phyloP scores from a whole-genome alignment of 306 rosid genomes.

The Vachellia collinsii region DNA sequence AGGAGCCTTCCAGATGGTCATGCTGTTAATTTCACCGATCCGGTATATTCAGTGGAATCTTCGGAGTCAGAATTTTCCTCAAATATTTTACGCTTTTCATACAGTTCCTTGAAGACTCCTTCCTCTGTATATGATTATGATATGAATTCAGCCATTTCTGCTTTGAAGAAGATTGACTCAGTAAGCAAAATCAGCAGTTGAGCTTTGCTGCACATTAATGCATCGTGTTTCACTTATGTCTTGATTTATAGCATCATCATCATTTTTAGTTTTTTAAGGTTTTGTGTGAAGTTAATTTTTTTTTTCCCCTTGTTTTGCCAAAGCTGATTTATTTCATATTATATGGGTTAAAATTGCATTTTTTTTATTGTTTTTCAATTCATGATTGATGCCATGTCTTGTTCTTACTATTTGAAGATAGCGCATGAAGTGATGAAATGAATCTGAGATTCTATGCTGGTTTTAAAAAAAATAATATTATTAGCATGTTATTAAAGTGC shows the following conservation, averaged over 20 bases:
- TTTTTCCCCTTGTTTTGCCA: conserved; percentile 14
- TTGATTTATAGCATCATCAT: not conserved
- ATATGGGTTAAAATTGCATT: not conserved
- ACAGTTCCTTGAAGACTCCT: conserved; percentile 91
- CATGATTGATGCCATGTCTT: not conserved
- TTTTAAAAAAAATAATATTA: not conserved
- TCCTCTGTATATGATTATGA: conserved; percentile 84
- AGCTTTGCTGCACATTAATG: conserved; percentile 20
- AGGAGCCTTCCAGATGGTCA: conserved; percentile 62
- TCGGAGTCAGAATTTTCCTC: conserved; percentile 72
- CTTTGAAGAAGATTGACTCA: conserved; percentile 74
- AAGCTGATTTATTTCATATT: conserved; percentile 11
- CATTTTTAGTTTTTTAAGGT: not conserved
- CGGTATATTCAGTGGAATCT: conserved; percentile 63
- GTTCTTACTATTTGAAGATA: not conserved
- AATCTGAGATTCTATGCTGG: not conserved
- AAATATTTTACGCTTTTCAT: conserved; percentile 69
- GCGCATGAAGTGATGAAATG: not conserved
- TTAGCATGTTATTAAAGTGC: not conserved
- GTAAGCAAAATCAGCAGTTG: conserved; percentile 56
- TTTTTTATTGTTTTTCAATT: conserved; percentile 23
- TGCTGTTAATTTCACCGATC: conserved; percentile 71
- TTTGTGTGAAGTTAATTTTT: conserved; percentile 21
- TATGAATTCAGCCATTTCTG: conserved; percentile 69
- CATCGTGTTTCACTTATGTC: conserved; percentile 8